These are phyloP conservation scores for Linum usitatissimum DNA, from an alignment of 345 rosid species.

Conservation along the genomic window DNA sequence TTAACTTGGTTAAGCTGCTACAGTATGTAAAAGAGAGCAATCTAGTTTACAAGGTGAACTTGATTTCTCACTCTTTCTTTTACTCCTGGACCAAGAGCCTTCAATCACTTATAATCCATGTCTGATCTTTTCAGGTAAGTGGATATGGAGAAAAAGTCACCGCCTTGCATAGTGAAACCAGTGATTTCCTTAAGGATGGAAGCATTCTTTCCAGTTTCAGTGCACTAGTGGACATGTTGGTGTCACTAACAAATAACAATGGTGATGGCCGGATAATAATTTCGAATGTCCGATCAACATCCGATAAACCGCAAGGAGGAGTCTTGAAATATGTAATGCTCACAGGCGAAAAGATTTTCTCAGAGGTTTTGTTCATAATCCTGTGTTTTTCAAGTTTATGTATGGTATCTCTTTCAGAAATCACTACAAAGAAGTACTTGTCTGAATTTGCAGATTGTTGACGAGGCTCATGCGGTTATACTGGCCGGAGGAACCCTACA, in stretches of 20 bases:
- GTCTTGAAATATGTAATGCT: constrained; percentile 81
- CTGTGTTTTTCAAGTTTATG: constrained; percentile 4
- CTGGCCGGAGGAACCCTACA: constrained; percentile 95
- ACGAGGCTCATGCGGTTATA: constrained; percentile 72
- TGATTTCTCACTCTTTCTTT: constrained; percentile 8
- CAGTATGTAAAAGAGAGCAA: constrained; percentile 74
- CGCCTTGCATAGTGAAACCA: constrained; percentile 27
- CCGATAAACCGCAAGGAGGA: constrained; percentile 44
- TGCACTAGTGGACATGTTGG: constrained; percentile 52
- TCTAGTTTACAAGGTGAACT: constrained; percentile 68
- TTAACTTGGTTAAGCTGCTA: constrained; percentile 70
- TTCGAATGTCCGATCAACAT: constrained; percentile 38
- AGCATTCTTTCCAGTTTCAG: constrained; percentile 65
- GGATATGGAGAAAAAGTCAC: constrained; percentile 58
- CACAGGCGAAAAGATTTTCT: constrained; percentile 73
- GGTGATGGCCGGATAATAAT: constrained; percentile 87
- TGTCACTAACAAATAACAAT: constrained; percentile 61
- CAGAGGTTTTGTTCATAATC: constrained; percentile 47
- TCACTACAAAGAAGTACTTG: neutral
- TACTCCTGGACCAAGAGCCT: constrained; percentile 6
- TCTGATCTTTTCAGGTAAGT: constrained; percentile 43
- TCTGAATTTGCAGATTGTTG: constrained; percentile 45
- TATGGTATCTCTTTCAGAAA: constrained; percentile 5
- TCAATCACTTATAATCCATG: constrained; percentile 9
- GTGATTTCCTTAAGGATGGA: constrained; percentile 29